Evolutionary conservation across 2,329 filamentous ascomycete genomes (phyloP), one percentile per base, ranked within the genome.

Genomic region (Fusarium udum): DNA sequence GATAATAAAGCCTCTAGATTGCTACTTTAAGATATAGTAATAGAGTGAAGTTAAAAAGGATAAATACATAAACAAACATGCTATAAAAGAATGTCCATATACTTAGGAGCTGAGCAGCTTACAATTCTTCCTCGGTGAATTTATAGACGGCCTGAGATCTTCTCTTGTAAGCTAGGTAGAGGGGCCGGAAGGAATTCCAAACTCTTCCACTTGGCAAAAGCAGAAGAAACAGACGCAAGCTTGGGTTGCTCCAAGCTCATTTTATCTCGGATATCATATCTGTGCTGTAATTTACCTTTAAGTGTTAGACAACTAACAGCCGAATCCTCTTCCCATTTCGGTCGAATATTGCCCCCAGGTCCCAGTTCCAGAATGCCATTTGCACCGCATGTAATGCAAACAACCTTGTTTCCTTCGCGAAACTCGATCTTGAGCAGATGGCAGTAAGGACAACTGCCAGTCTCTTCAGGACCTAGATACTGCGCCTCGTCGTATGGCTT

Each of bases 41-140:
- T 36, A 16, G 15, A 34, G 32, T 32, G 4, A 32, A 3, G n/a
- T n/a, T n/a, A n/a, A n/a, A n/a, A n/a, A n/a, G n/a, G n/a, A 32
- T 32, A 13, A 32, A 10, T 37, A n/a, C 14, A n/a, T n/a, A n/a
- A 40, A n/a, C 5, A 40, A 40, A 14, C 0, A 40, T 10, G 13
- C 22, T n/a, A n/a, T 15, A n/a, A n/a, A 6, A 10, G 3, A 6
- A n/a, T 5, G 15, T 5, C 13, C n/a, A n/a, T 4, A n/a, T 1
- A 0, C 7, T 40, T 9, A 4, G 7, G 0, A n/a, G 13, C 36
- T 37, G 2, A 18, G 16, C 8, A 37, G 4, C 16, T 37, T 37
- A 10, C 0, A 7, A 10, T 2, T 4, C 8, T 37, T 9, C 36
- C 36, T 18, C 10, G 5, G 11, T 5, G 7, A 13, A 8, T 16